Evolutionary conservation across 108 stramenopile species (phyloP), one percentile per base, ranked within the genome.

Genomic region (Pseudonitzschia multiseries): DNA sequence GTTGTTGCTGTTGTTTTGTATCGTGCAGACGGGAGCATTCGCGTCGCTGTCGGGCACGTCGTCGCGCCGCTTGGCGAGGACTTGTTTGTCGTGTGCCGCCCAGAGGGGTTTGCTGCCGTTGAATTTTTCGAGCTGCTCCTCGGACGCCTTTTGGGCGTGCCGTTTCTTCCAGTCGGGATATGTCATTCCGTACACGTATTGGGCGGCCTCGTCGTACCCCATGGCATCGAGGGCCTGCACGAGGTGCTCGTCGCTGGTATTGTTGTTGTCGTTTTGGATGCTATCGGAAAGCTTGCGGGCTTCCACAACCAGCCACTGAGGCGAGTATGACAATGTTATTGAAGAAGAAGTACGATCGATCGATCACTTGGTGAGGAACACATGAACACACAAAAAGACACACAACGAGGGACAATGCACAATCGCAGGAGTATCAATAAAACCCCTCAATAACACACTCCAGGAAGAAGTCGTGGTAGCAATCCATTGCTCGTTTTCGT

Each of bases 181-280:
- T 14, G 69, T 57, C 68, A 90, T 90, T 42, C 93, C 92, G 68
- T 96, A 94, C 2, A 96, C 91, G 53, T 85, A 73, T 71, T 94
- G 80, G 10, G 91, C 90, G 17, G 93, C 91, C 68, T 94, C 86
- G 53, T 94, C 96, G 59, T 96, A 94, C 63, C 90, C 93, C 61
- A 94, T 78, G 3, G 81, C 81, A 83, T 92, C 85, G 63, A 92
- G 70, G n/a, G 81, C 59, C 43, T 81, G 18, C n/a, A 22, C 72
- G n/a, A 50, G 8, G 8, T 33, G 26, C n/a, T 53, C 42, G 9
- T 65, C 63, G n/a, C n/a, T n/a, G n/a, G n/a, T n/a, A n/a, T n/a
- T n/a, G n/a, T n/a, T n/a, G n/a, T n/a, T n/a, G n/a, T 60, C 62
- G 36, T 53, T 65, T 18, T 61, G 59, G 59, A 61, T 61, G 15